Percentiles rank a stretch among this genome's conserved stretches.
phyloP scores from a whole-genome alignment of 495 filamentous ascomycete genomes.

The Clohesyomyces aquaticus region DNA sequence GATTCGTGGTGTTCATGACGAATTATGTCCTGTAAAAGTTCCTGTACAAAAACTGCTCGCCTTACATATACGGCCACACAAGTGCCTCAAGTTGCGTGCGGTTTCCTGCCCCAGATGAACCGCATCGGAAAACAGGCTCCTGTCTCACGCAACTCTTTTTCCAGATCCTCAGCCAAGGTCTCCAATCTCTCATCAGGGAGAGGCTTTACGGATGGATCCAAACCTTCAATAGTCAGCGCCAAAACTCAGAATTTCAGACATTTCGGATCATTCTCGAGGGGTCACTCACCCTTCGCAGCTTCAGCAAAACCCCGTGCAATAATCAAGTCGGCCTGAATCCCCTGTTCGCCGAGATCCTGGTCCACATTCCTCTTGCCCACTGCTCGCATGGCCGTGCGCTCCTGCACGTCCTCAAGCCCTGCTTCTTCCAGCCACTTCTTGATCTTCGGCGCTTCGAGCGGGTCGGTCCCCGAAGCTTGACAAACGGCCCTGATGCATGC shows the following conservation, averaged over 20 bases:
- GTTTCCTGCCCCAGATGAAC: slow-evolving; percentile 17
- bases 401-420: slow-evolving; percentile 8
- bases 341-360: slow-evolving; percentile 1
- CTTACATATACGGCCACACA: too few species aligned
- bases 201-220: slow-evolving; percentile 7
- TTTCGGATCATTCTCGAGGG: background rate
- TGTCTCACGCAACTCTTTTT: slow-evolving; percentile 7
- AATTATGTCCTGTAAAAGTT: too few species aligned
- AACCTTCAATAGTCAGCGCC: background rate
- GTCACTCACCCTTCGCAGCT: slow-evolving; percentile 10
- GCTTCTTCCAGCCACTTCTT: slow-evolving; percentile 18
- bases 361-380: slow-evolving; percentile 16
- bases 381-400: slow-evolving; percentile 9
- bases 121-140: slow-evolving; percentile 16
- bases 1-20: too few species aligned
- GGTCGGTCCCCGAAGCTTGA: slow-evolving; percentile 1
- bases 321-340: slow-evolving; percentile 8
- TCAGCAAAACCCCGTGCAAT: slow-evolving; percentile 12
- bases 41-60: too few species aligned
- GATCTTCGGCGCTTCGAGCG: slow-evolving; percentile 11
- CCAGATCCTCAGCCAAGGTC: slow-evolving; percentile 7
- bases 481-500: slow-evolving; percentile 15
- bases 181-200: slow-evolving; percentile 9
- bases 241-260: background rate
- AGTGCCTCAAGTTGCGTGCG: background rate